Evolutionary conservation across 1,284 basidiomycete species (phyloP).

Genomic region (Wallemia hederae): DNA sequence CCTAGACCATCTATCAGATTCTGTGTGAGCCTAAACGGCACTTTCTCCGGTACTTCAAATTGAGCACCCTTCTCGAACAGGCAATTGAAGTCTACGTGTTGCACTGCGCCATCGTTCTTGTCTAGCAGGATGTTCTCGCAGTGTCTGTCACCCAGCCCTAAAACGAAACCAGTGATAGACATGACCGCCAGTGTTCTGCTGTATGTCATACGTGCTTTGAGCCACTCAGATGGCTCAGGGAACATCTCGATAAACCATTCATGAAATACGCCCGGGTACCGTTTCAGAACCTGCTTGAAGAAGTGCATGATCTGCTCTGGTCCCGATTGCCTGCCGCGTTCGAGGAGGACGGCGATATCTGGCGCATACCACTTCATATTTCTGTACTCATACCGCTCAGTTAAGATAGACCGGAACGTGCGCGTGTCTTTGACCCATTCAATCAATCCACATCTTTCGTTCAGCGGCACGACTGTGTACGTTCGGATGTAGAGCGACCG

Average conservation of each 20-base stretch:
- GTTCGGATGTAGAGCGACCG: slow-evolving; percentile 72
- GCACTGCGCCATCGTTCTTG: slow-evolving; percentile 55
- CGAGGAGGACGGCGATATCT: not conserved
- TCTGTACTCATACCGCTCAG: slow-evolving; percentile 37
- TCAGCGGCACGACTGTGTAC: slow-evolving; percentile 83
- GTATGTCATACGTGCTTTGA: slow-evolving; percentile 59
- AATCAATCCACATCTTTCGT: slow-evolving; percentile 88
- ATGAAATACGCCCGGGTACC: slow-evolving; percentile 63
- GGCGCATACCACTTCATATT: slow-evolving; percentile 32
- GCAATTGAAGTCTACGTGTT: slow-evolving; percentile 97
- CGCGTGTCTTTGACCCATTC: slow-evolving; percentile 95
- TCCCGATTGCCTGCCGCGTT: not conserved
- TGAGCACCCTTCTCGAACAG: slow-evolving; percentile 84
- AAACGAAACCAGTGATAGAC: slow-evolving; percentile 94
- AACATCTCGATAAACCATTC: slow-evolving; percentile 95
- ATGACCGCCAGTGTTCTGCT: slow-evolving; percentile 81
- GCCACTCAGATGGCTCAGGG: slow-evolving; percentile 85
- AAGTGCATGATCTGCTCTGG: not conserved
- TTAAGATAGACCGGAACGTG: slow-evolving; percentile 50
- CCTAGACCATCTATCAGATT: slow-evolving; percentile 84
- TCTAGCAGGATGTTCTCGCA: slow-evolving; percentile 93
- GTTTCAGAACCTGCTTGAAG: not conserved
- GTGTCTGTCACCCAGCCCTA: slow-evolving; percentile 96
- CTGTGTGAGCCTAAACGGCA: slow-evolving; percentile 84
- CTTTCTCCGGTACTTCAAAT: slow-evolving; percentile 67